These are phyloP conservation scores for Ophiostoma sp. DNA, from an alignment of 2,329 filamentous ascomycete genomes.

Conservation along the genomic window DNA sequence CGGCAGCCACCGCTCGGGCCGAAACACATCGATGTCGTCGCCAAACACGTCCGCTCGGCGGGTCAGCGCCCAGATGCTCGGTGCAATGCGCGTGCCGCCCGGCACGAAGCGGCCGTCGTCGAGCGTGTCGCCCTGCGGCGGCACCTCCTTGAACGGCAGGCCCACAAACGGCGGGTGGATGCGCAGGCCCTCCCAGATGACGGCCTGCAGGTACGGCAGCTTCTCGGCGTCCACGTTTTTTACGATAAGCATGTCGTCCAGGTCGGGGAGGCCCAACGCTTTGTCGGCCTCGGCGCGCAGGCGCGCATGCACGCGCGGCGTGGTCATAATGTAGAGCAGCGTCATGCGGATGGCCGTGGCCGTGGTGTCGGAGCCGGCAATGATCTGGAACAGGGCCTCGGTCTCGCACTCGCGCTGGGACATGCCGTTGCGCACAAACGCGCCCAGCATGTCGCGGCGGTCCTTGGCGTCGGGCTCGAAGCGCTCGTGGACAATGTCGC, in stretches of 20 bases:
- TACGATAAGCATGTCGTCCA: neutral
- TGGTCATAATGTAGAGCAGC: conserved; percentile 31
- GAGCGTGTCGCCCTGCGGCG: conserved; percentile 38
- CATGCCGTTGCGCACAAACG: conserved; percentile 40
- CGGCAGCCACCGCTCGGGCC: conserved; percentile 44
- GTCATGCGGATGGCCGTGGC: conserved; percentile 31
- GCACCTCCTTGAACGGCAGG: conserved; percentile 30
- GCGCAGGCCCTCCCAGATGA: conserved; percentile 46
- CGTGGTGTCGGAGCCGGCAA: conserved; percentile 34
- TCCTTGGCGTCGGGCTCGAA: conserved; percentile 23
- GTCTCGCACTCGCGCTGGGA: conserved; percentile 41
- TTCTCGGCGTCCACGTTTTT: conserved; percentile 33
- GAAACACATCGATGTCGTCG: conserved; percentile 38
- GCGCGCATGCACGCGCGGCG: conserved; percentile 28
- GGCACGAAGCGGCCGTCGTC: conserved; percentile 42
- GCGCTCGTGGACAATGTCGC: conserved; percentile 28
- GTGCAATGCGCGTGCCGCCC: conserved; percentile 40
- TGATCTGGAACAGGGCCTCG: conserved; percentile 40
- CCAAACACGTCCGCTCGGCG: conserved; percentile 37
- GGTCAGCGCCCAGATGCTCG: conserved; percentile 33
- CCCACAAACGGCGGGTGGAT: conserved; percentile 43
- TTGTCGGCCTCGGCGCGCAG: conserved; percentile 37
- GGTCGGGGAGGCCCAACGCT: conserved; percentile 28
- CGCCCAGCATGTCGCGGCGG: conserved; percentile 31
- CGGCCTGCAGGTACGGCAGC: conserved; percentile 47